phyloP scores from a whole-genome alignment of 1,139 yeast species.

The Lodderomyces orthopsilosis region DNA sequence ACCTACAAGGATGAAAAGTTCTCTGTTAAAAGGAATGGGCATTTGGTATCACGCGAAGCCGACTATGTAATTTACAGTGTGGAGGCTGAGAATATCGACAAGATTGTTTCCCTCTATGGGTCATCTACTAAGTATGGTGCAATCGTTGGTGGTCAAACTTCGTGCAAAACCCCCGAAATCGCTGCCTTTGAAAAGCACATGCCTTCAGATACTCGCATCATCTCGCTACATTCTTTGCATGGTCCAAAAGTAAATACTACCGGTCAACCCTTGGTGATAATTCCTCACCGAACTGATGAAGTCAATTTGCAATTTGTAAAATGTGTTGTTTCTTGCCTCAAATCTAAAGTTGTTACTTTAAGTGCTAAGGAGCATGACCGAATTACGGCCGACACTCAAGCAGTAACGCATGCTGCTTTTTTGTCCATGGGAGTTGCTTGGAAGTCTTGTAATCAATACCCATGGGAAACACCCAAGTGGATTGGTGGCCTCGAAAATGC shows the following conservation, averaged over 20 bases:
- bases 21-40: constrained; percentile 69
- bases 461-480: constrained; percentile 90
- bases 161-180: constrained; percentile 90
- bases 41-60: constrained; percentile 70
- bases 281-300: constrained; percentile 66
- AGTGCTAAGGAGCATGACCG: constrained; percentile 85
- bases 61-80: constrained; percentile 88
- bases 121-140: constrained; percentile 86
- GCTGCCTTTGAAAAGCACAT: constrained; percentile 73
- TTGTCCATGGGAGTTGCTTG: constrained; percentile 97
- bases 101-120: constrained; percentile 72
- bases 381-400: constrained; percentile 97
- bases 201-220: constrained; percentile 77
- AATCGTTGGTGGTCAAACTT: constrained; percentile 96
- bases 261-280: constrained; percentile 90
- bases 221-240: constrained; percentile 87
- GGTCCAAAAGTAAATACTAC: constrained; percentile 88
- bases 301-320: constrained; percentile 61
- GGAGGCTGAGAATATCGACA: constrained; percentile 78
- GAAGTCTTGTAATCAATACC: constrained; percentile 79
- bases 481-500: constrained; percentile 95
- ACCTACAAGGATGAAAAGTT: constrained; percentile 47
- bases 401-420: constrained; percentile 97
- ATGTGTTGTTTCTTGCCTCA: constrained; percentile 62
- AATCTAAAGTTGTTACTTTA: constrained; percentile 75